Evolutionary conservation across 257 asterid genomes (phyloP), one percentile per base, ranked within the genome.

Genomic region (Henckelia pumila): DNA sequence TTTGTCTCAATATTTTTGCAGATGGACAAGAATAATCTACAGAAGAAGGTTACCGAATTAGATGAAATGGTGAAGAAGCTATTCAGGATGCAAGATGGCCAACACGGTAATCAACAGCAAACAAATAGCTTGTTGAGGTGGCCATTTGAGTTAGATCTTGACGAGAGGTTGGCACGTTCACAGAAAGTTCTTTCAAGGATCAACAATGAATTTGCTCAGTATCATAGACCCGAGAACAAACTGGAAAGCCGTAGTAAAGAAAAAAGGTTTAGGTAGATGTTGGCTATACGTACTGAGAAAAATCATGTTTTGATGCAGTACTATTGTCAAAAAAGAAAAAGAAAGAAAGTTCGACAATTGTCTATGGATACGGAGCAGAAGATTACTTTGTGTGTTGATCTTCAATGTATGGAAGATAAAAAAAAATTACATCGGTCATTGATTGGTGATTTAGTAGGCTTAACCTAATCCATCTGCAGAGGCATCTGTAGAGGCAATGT

Each of bases 11-110:
- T 37, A 26, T 64, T 22, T 26, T 13, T 75, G 73, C 83, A 91
- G 97, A 80, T 63, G 77, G 97, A 91, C 64, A 91, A 82, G 71
- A 68, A 63, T 73, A 91, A 80, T 72, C 77, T 91, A 61, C 95
- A 83, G 73, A 81, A 68, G 71, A 82, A 74, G 78, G 80, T 86
- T 59, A 82, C 84, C 7, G 94, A 88, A 74, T 83, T 86, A 50
- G 96, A 91, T 72, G 87, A 80, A 65, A 76, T 86, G 83, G 84
- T 88, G 75, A 88, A 84, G 76, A 82, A 69, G 73, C 75, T 83
- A 6, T 35, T 81, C 61, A 83, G 79, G 59, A 76, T 74, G 73
- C 85, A 78, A 52, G 80, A 76, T 25, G 49, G 70, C 29, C 82
- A 73, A 57, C 67, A 67, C 44, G 76, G 35, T 22, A 70, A 64